A percentile compares a stretch with the other conserved stretches of the same genome.
These are phyloP conservation scores for Beauveria australis DNA, from an alignment of 2,329 filamentous ascomycete genomes.

Conservation along the genomic window DNA sequence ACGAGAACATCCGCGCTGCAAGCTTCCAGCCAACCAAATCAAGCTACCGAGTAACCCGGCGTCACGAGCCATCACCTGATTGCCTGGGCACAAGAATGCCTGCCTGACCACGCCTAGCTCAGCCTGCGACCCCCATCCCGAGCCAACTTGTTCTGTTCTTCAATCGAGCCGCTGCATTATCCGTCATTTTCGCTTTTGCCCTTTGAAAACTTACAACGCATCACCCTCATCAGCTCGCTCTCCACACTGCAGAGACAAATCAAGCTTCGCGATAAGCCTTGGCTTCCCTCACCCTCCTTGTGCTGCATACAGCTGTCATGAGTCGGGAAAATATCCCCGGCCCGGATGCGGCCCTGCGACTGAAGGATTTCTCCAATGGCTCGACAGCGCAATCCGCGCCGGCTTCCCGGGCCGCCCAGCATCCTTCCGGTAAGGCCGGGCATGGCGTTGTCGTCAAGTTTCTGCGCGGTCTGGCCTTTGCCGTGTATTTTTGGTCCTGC, in stretches of 20 bases:
- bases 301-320: neutral
- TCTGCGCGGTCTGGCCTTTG: conserved; percentile 43
- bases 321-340: neutral
- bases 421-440: conserved; percentile 48
- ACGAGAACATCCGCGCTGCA: neutral
- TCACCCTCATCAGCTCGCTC: neutral
- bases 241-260: neutral
- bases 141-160: neutral
- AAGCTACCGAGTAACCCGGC: neutral
- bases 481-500: conserved; percentile 43
- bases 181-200: neutral
- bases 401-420: conserved; percentile 16
- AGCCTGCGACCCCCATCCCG: neutral
- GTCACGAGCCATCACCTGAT: conserved; percentile 5
- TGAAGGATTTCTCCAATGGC: neutral
- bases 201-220: neutral
- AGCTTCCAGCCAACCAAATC: neutral
- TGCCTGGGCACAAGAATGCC: neutral
- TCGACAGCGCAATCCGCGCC: neutral
- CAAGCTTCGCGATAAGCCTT: neutral
- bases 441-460: conserved; percentile 43
- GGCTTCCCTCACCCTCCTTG: too few relatives aligned
- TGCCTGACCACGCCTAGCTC: conserved; percentile 7
- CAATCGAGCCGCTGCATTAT: neutral
- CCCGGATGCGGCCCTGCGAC: neutral